Evolutionary conservation across 805 yeast species (phyloP).

Genomic region (Ascoidea asiatica): DNA sequence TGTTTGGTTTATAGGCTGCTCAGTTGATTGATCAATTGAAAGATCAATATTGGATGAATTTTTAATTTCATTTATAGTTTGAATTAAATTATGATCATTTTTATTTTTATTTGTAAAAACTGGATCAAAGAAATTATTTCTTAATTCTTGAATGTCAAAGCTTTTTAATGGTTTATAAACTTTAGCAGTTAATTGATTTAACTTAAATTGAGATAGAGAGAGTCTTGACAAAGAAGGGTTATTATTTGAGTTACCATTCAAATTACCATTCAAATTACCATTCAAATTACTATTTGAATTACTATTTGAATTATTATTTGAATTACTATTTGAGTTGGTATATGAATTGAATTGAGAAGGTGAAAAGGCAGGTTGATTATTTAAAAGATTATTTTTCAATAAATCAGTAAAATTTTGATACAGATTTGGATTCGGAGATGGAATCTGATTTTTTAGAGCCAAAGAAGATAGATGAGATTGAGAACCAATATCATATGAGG

Average conservation of each 20-base stretch:
- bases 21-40: background rate
- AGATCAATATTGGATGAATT: too few species aligned
- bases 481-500: too few species aligned
- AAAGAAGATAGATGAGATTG: too few species aligned
- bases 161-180: conserved; percentile 20
- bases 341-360: background rate
- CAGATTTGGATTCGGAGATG: too few species aligned
- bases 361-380: conserved; percentile 1
- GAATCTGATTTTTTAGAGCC: too few species aligned
- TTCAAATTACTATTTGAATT: background rate
- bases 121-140: conserved; percentile 38
- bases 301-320: background rate
- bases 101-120: conserved; percentile 20
- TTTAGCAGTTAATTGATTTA: conserved; percentile 17
- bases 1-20: background rate
- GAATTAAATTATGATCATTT: too few species aligned
- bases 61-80: background rate
- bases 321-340: background rate
- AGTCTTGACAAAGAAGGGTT: conserved; percentile 10
- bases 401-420: too few species aligned
- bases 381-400: background rate
- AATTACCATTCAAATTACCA: too few species aligned
- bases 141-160: conserved; percentile 27
- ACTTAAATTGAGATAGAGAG: conserved; percentile 21
- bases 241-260: background rate